Conservation (phyloP, 768 basidiomycete genomes). For the Scleroderma bovista region DNA sequence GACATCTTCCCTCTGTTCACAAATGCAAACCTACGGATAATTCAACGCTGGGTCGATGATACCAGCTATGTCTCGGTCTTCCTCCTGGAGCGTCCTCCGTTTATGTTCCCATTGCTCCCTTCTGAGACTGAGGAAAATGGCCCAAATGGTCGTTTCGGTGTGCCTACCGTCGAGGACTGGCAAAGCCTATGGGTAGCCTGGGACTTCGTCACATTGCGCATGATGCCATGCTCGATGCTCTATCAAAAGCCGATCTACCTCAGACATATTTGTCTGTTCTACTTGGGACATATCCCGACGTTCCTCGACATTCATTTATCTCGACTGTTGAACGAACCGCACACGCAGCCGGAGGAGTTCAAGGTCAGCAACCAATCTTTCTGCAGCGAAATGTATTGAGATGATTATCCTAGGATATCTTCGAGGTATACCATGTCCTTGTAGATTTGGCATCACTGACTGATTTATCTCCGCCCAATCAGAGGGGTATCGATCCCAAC, state of each 20-base stretch:
- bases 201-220: slow-evolving; percentile 77
- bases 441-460: too few relatives aligned
- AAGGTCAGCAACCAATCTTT: too few relatives aligned
- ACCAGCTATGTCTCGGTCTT: slow-evolving; percentile 74
- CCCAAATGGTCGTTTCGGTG: slow-evolving; percentile 39
- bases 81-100: slow-evolving; percentile 84
- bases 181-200: slow-evolving; percentile 78
- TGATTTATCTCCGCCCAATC: slow-evolving; percentile 13
- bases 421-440: too few relatives aligned
- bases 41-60: slow-evolving; percentile 82
- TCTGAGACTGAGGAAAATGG: slow-evolving; percentile 29
- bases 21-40: slow-evolving; percentile 69
- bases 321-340: slow-evolving; percentile 62
- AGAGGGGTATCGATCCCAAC: slow-evolving; percentile 94
- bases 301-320: slow-evolving; percentile 91
- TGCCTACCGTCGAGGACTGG: slow-evolving; percentile 81
- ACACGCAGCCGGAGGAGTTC: slow-evolving; percentile 81
- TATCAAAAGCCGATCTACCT: slow-evolving; percentile 90
- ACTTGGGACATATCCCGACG: slow-evolving; percentile 88
- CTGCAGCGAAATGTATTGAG: too few relatives aligned
- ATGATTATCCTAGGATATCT: too few relatives aligned
- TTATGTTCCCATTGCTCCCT: slow-evolving; percentile 63
- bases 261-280: slow-evolving; percentile 96
- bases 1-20: slow-evolving; percentile 71
- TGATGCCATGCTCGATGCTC: slow-evolving; percentile 86